A percentile compares a stretch with the other conserved stretches of the same genome.
phyloP scores from a whole-genome alignment of 768 basidiomycete genomes.

The Rubroboletus satanas region DNA sequence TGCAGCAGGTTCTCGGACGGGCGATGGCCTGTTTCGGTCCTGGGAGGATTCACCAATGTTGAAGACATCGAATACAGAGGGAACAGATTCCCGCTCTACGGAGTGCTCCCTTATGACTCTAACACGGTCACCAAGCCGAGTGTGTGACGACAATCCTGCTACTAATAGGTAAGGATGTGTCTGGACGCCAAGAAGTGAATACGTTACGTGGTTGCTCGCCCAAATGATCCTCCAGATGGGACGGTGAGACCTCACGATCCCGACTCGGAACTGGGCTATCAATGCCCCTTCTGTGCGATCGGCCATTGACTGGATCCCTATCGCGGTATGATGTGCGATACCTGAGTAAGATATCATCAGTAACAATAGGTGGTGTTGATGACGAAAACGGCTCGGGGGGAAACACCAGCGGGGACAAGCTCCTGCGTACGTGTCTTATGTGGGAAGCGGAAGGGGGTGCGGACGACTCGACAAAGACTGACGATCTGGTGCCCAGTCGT shows the following conservation, averaged over 20 bases:
- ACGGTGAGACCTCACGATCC: slow-evolving; percentile 1
- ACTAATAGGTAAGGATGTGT: background rate
- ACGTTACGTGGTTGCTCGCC: slow-evolving; percentile 11
- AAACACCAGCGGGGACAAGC: slow-evolving; percentile 25
- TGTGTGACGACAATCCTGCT: slow-evolving; percentile 3
- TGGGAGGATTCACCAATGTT: slow-evolving; percentile 21
- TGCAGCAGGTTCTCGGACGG: slow-evolving; percentile 7
- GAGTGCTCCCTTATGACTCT: slow-evolving; percentile 23
- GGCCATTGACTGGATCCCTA: background rate
- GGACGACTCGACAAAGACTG: slow-evolving; percentile 8
- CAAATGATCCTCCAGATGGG: slow-evolving; percentile 6
- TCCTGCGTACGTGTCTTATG: slow-evolving; percentile 18
- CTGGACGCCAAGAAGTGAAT: background rate
- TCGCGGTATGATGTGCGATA: slow-evolving; percentile 7
- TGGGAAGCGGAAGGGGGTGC: slow-evolving; percentile 6
- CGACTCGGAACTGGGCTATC: slow-evolving; percentile 4
- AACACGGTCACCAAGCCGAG: slow-evolving; percentile 9
- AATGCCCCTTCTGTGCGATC: slow-evolving; percentile 5
- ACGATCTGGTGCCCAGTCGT: slow-evolving; percentile 10
- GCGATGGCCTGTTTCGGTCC: slow-evolving; percentile 13
- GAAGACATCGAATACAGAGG: slow-evolving; percentile 30
- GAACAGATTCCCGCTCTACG: slow-evolving; percentile 20
- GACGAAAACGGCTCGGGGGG: slow-evolving; percentile 15
- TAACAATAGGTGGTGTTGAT: slow-evolving; percentile 7
- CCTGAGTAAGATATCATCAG: slow-evolving; percentile 18